phyloP scores from a whole-genome alignment of 208 protist genomes.

The Strigomonas culicis region DNA sequence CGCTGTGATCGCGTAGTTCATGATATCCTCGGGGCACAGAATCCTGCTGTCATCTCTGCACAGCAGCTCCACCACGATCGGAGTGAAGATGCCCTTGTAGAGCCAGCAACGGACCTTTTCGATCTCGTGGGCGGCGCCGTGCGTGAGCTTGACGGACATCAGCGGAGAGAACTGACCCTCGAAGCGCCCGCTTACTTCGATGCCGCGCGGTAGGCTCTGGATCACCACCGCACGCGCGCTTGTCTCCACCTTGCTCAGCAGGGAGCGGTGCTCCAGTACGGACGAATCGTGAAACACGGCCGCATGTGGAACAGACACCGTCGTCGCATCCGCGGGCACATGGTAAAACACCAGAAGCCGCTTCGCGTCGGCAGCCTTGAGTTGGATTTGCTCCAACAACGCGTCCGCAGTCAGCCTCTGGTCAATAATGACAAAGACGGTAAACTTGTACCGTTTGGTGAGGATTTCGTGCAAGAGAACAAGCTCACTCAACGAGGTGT shows the following conservation, averaged over 20 bases:
- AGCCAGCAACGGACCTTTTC: slow-evolving; percentile 31
- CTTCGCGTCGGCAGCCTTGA: neutral
- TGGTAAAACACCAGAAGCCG: slow-evolving; percentile 38
- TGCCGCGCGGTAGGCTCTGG: slow-evolving; percentile 21
- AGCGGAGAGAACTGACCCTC: slow-evolving; percentile 12
- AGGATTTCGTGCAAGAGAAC: slow-evolving; percentile 35
- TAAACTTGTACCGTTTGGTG: slow-evolving; percentile 34
- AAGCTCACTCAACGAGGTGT: slow-evolving; percentile 29
- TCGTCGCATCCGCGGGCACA: slow-evolving; percentile 4
- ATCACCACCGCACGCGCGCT: slow-evolving; percentile 32
- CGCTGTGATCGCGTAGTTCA: slow-evolving; percentile 26
- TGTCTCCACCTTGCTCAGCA: slow-evolving; percentile 3
- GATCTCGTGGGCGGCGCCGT: slow-evolving; percentile 17
- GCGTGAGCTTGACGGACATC: slow-evolving; percentile 26
- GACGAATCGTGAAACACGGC: slow-evolving; percentile 29
- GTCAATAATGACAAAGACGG: slow-evolving; percentile 17
- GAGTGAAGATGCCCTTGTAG: slow-evolving; percentile 36
- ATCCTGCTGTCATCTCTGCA: slow-evolving; percentile 21
- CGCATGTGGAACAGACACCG: slow-evolving; percentile 11
- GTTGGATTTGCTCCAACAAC: neutral
- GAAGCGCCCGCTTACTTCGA: slow-evolving; percentile 18
- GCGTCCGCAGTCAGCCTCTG: slow-evolving; percentile 4
- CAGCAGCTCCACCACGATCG: slow-evolving; percentile 33
- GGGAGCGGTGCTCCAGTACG: slow-evolving; percentile 12
- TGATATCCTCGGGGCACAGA: slow-evolving; percentile 44